These are phyloP conservation scores for Flaveria floridana DNA, from an alignment of 140 eudicot species.

Conservation along the genomic window DNA sequence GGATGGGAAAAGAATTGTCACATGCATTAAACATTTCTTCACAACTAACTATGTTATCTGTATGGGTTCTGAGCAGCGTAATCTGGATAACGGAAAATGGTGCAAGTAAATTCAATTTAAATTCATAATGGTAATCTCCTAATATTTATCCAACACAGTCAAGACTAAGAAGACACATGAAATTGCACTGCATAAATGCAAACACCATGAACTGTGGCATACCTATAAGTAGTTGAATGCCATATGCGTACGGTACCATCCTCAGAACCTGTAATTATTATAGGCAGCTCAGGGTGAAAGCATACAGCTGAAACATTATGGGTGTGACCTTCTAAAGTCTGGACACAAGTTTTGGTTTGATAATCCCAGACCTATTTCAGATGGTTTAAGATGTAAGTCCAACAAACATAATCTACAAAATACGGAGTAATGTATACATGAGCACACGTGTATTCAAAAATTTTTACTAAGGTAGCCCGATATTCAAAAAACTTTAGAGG, in stretches of 20 bases:
- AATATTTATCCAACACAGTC: conserved; percentile 14
- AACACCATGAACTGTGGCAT: conserved; percentile 28
- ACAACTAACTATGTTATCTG: not conserved
- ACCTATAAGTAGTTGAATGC: conserved; percentile 79
- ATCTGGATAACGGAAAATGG: not conserved
- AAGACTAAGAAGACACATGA: conserved; percentile 11
- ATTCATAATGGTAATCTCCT: not conserved
- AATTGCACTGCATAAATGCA: not conserved
- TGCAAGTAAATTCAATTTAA: conserved; percentile 18
- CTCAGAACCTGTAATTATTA: conserved; percentile 81
- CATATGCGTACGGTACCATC: conserved; percentile 84
- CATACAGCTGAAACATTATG: conserved; percentile 80
- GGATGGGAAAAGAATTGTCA: not conserved
- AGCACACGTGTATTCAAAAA: not conserved
- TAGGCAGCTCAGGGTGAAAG: conserved; percentile 78
- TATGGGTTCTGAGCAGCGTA: conserved; percentile 10
- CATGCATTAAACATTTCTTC: conserved; percentile 3
- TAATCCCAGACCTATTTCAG: conserved; percentile 81
- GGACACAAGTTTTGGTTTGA: conserved; percentile 72
- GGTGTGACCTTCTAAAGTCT: conserved; percentile 82
- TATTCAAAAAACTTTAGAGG: not conserved
- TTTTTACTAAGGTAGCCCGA: not conserved
- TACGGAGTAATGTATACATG: not conserved
- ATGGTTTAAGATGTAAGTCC: conserved; percentile 18
- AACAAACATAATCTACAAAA: not conserved